These are phyloP conservation scores for Xylaria palmicola DNA, from an alignment of 495 filamentous ascomycete species.

Conservation along the genomic window DNA sequence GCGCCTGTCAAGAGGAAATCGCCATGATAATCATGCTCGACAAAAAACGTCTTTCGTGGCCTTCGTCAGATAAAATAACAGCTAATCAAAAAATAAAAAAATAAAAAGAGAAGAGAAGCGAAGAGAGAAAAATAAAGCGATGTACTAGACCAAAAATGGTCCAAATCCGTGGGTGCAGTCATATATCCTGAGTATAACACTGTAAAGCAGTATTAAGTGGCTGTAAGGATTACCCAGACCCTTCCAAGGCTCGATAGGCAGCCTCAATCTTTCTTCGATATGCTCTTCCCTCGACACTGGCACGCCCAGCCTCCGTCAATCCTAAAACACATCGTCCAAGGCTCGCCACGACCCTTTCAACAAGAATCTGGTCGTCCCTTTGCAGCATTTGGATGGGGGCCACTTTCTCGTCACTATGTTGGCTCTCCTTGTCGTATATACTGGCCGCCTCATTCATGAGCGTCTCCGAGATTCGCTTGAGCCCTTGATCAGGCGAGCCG, in stretches of 20 bases:
- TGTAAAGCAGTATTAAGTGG: not conserved
- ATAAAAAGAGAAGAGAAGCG: slow-evolving; percentile 5
- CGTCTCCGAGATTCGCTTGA: slow-evolving; percentile 38
- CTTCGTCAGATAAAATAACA: slow-evolving; percentile 20
- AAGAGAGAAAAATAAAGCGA: slow-evolving; percentile 1
- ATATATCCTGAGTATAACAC: not conserved
- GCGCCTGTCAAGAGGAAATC: slow-evolving; percentile 4
- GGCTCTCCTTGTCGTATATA: slow-evolving; percentile 23
- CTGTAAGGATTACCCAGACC: slow-evolving; percentile 36
- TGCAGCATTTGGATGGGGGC: slow-evolving; percentile 52
- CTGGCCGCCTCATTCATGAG: slow-evolving; percentile 42
- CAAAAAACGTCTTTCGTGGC: slow-evolving; percentile 14
- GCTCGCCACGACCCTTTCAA: slow-evolving; percentile 74
- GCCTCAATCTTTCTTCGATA: slow-evolving; percentile 70
- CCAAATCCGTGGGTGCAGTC: not conserved
- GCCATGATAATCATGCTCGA: slow-evolving; percentile 8
- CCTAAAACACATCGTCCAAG: slow-evolving; percentile 68
- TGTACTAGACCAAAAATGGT: not conserved
- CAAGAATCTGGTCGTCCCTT: slow-evolving; percentile 68
- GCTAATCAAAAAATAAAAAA: slow-evolving; percentile 6
- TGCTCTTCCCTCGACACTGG: slow-evolving; percentile 58
- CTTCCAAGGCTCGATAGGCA: slow-evolving; percentile 70
- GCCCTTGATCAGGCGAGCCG: slow-evolving; percentile 37
- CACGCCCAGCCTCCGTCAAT: slow-evolving; percentile 61
- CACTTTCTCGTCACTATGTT: slow-evolving; percentile 19